Base-by-base conservation (phyloP, 768 basidiomycete species). In the Kwoniella europaea region DNA sequence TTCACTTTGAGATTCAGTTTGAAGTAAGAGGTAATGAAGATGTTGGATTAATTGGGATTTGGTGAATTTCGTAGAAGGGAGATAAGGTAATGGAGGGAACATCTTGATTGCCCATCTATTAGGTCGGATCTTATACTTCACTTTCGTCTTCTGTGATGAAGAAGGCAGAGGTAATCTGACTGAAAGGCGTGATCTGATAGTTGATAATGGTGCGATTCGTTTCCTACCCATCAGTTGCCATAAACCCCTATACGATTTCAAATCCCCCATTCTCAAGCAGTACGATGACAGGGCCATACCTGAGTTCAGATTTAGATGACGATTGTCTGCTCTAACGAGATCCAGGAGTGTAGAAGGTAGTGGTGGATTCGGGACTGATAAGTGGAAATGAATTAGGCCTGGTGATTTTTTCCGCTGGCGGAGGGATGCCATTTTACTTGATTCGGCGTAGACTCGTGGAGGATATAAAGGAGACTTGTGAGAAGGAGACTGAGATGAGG, bases 81-180 rank as follows among this genome's bases (percentile, higher is more conserved):
- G 44, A 27, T 42, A 35, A 29, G 63, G 35, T 1, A 63, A 16
- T 44, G 68, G 68, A 6, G 68, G 68, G n/a, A 52, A 60, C n/a
- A 24, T 63, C 24, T 70, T 65, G 46, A 63, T 53, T 2, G 68
- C 68, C 68, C 63, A 70, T 58, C 46, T 46, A 44, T 70, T 70
- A 13, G 67, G 67, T 57, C 67, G 22, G 9, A 44, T 15, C 12
- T 1, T 52, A 43, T 68, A 61, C 10, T 53, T 62, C 57, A 10
- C 50, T 27, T 62, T 53, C 13, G 18, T 57, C 13, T 24, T 12
- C 10, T 54, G 20, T 54, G 58, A 41, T 18, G 67, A 61, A 29
- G 43, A 24, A 41, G 13, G 13, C 13, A 27, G 42, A 43, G 59
- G 59, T 10, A 43, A 16, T n/a, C 27, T 13, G 29, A 42, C 2